These are phyloP conservation scores for Yamadazyma atlantica DNA, from an alignment of 1,139 yeast genomes.

Conservation along the genomic window DNA sequence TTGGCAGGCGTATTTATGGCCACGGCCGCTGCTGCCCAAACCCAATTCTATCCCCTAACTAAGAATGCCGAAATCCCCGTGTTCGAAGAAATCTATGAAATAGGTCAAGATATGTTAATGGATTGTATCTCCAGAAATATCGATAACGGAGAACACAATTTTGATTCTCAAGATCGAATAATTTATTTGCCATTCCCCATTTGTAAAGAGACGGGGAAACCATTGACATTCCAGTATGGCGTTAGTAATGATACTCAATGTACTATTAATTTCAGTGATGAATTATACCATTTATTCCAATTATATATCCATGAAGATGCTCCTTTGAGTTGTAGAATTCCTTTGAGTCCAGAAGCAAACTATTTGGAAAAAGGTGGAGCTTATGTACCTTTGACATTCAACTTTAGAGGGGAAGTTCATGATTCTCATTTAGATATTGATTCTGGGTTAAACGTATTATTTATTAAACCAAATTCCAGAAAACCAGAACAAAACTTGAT, in stretches of 20 bases:
- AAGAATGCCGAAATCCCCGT: constrained; percentile 33
- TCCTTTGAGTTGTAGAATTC: constrained; percentile 70
- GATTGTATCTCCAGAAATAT: constrained; percentile 69
- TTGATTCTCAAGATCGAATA: constrained; percentile 59
- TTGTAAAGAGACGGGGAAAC: constrained; percentile 65
- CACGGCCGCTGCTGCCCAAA: neutral
- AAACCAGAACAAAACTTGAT: constrained; percentile 32
- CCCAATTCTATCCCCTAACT: constrained; percentile 18
- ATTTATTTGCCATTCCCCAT: constrained; percentile 58
- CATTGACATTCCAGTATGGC: constrained; percentile 55
- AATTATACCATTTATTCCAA: constrained; percentile 69
- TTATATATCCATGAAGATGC: constrained; percentile 74
- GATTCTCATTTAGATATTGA: constrained; percentile 74
- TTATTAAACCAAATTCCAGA: constrained; percentile 40
- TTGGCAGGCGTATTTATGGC: neutral
- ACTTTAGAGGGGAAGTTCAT: constrained; percentile 65
- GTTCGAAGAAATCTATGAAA: constrained; percentile 34
- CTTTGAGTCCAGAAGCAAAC: constrained; percentile 44
- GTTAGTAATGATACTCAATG: constrained; percentile 56
- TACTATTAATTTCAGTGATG: constrained; percentile 64
- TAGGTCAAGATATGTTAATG: constrained; percentile 49
- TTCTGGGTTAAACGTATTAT: constrained; percentile 53
- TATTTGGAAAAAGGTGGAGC: constrained; percentile 51
- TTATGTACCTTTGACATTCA: constrained; percentile 60
- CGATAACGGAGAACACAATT: constrained; percentile 73